Base-by-base conservation (phyloP, 192 early-diverging fungal species). In the Mortierella claussenii region DNA sequence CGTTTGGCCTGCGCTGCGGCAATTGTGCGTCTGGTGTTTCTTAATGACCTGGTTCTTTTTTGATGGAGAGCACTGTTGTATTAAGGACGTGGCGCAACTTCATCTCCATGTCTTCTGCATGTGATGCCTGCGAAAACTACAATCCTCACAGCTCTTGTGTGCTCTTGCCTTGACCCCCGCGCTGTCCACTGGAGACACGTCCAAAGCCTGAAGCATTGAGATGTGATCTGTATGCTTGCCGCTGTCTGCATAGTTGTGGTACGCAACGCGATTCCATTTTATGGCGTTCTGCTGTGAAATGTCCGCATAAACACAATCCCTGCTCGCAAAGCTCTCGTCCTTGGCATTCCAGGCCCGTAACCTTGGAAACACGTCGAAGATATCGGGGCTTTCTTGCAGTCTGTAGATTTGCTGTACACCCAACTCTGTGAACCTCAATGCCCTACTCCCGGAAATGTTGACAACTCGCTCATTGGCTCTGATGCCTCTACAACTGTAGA, bases 81-180 rank as follows among this genome's bases (percentile, higher is more conserved):
- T 13, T 48, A 45, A 45, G 43, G 43, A 45, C 53, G 18, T 55
- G 53, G 53, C 53, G 53, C 53, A 55, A 55, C 31, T 34, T 55
- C 53, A 55, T 55, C 53, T 55, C 49, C 53, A 55, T 55, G 53
- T 33, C 31, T 55, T 55, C 31, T 55, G 53, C 53, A 55, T 55
- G 53, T 55, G 53, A 55, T 55, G 53, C 53, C 53, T 55, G 53
- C 53, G 53, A 55, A 55, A 55, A 55, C 53, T 55, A 55, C 53
- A 55, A 55, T 55, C 53, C 53, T 55, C 53, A 55, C 53, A 55
- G 31, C 31, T 33, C 31, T 33, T 55, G 53, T 53, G 33, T 55
- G 53, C 53, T 55, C 53, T 55, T 55, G 53, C 53, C 53, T 55
- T 55, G 53, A 34, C 53, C 53, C 53, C 49, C 51, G 28, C 53